Evolutionary conservation across 495 filamentous ascomycete genomes (phyloP), one percentile per base, ranked within the genome.

Genomic region (Beverwykella pulmonaria): DNA sequence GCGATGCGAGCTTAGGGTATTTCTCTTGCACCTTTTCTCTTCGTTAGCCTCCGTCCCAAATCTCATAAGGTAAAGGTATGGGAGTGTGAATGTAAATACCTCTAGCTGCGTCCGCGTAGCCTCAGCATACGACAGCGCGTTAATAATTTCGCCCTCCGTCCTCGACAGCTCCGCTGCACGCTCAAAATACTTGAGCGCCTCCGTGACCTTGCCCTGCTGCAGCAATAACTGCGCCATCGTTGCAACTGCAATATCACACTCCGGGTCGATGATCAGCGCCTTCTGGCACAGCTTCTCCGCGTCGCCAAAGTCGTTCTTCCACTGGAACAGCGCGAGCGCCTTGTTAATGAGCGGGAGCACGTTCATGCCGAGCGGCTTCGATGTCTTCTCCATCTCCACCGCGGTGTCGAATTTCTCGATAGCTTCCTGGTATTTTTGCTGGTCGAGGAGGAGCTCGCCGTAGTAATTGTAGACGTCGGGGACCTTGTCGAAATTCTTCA

Each of bases 401-500:
- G 95, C 94, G 52, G 86, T 94, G 75, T 99, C 94, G 73, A 99
- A 99, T 81, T 97, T 97, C 80, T 97, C 90, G 68, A 99, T 95
- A 14, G 94, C 94, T 75, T 98, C 94, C 53, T 90, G 82, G 76
- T 86, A 97, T 79, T 97, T 96, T 77, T 90, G 86, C 81, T 99
- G 94, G 80, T 99, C 94, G 22, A 99, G 86, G 23, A 99, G 82
- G n/a, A 99, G 85, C 79, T 99, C 94, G 74, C 94, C 94, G 69
- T 95, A 98, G 84, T 98, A 99, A 82, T 99, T 99, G 82, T 98
- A 99, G 2, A 99, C 94, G 75, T 99, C 94, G 5, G 94, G 93
- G 9, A 93, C 92, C 68, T 91, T 90, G 67, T 92, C 90, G 73
- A 99, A 99, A 79, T 95, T 96, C 89, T 98, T 99, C 72, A 97